Evolutionary conservation across 2,329 filamentous ascomycete genomes (phyloP).

Genomic region (Penicillium sumatraense): DNA sequence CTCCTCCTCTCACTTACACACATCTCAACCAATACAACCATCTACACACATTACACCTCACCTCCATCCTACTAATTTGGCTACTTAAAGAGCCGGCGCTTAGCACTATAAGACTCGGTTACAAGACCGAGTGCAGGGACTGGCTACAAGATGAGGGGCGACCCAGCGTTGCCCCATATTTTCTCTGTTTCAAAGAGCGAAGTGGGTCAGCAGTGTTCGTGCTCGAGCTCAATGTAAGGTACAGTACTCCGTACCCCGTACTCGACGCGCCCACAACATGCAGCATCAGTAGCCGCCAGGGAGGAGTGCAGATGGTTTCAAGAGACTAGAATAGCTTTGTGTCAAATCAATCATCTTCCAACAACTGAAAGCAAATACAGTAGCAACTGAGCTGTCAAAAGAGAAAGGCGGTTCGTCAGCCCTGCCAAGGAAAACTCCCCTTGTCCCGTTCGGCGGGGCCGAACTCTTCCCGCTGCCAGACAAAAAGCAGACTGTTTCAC

Average conservation of each 20-base stretch:
- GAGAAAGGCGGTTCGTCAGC: slow-evolving; percentile 5
- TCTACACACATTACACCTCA: no score
- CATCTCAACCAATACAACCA: no score
- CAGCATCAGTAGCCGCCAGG: not conserved
- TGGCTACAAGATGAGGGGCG: not conserved
- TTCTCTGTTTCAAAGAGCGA: not conserved
- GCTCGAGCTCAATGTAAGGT: not conserved
- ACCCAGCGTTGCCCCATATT: not conserved
- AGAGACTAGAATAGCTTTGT: not conserved
- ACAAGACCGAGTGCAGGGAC: not conserved
- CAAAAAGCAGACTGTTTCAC: slow-evolving; percentile 15
- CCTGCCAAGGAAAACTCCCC: slow-evolving; percentile 11
- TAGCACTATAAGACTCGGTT: not conserved
- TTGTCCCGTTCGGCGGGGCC: not conserved
- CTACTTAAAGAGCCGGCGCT: not conserved
- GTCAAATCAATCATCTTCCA: not conserved
- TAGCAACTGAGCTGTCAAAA: not conserved
- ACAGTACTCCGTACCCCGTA: not conserved
- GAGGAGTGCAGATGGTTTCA: slow-evolving; percentile 1
- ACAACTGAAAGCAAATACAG: not conserved
- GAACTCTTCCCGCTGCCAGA: not conserved
- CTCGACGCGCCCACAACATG: not conserved
- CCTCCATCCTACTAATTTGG: no score
- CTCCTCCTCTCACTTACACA: no score
- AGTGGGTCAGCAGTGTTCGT: not conserved